A percentile compares a stretch with the other conserved stretches of the same genome.
These are phyloP conservation scores for Maudiozyma bulderi DNA, from an alignment of 805 yeast species.

Conservation along the genomic window DNA sequence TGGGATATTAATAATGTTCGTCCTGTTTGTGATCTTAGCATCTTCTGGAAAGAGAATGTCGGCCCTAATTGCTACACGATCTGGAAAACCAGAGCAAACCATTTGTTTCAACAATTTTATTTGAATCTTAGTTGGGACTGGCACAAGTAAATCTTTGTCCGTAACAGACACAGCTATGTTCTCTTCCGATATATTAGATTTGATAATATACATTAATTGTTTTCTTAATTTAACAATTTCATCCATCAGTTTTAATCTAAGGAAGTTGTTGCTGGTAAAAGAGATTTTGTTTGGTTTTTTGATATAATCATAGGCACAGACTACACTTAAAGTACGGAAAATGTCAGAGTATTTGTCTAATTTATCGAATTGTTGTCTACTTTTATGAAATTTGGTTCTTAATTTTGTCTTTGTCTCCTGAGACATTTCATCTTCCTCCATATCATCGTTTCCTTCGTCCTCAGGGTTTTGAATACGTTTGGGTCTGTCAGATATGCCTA, in stretches of 20 bases:
- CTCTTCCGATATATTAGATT: slow-evolving; percentile 51
- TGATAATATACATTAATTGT: slow-evolving; percentile 71
- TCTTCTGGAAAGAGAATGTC: slow-evolving; percentile 60
- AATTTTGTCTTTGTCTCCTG: slow-evolving; percentile 15
- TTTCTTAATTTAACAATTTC: slow-evolving; percentile 74
- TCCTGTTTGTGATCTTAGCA: slow-evolving; percentile 45
- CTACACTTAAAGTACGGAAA: slow-evolving; percentile 63
- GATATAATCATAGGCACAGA: slow-evolving; percentile 80
- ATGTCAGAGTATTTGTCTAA: slow-evolving; percentile 73
- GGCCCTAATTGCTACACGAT: slow-evolving; percentile 79
- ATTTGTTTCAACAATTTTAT: slow-evolving; percentile 78
- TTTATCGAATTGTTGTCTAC: slow-evolving; percentile 50
- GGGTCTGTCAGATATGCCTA: slow-evolving; percentile 39
- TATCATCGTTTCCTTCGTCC: slow-evolving; percentile 15
- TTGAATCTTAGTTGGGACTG: slow-evolving; percentile 61
- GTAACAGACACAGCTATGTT: slow-evolving; percentile 41
- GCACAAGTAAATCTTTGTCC: slow-evolving; percentile 41
- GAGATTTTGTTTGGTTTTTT: slow-evolving; percentile 35
- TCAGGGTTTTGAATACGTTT: slow-evolving; percentile 7
- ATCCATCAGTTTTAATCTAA: slow-evolving; percentile 73
- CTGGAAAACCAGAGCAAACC: slow-evolving; percentile 86
- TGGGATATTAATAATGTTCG: slow-evolving; percentile 51
- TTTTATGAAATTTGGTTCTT: slow-evolving; percentile 45
- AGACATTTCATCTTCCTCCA: slow-evolving; percentile 29
- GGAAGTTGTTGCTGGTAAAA: slow-evolving; percentile 53